Conservation (phyloP, 2,329 filamentous ascomycete species). For the Cytospora schulzeri region DNA sequence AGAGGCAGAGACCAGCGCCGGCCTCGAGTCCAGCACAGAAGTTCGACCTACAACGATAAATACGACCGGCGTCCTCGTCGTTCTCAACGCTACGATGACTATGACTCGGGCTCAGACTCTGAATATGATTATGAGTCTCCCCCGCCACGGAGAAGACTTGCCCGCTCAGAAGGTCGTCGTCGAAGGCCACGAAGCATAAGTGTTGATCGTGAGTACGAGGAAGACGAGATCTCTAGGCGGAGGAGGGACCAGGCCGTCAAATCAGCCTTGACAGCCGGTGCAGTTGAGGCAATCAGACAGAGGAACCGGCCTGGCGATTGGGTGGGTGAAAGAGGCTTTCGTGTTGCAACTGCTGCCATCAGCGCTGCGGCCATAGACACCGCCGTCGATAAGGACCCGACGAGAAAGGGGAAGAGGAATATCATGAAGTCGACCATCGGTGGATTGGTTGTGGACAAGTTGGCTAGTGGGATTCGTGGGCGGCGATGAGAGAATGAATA, state of each 20-base stretch:
- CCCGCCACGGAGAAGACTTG: neutral
- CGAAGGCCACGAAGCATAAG: neutral
- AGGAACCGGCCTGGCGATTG: slow-evolving; percentile 25
- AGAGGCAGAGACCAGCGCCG: neutral
- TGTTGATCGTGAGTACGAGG: neutral
- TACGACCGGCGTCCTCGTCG: neutral
- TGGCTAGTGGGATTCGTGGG: slow-evolving; percentile 30
- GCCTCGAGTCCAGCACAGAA: neutral
- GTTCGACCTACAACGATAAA: slow-evolving; percentile 7
- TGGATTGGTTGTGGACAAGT: slow-evolving; percentile 31
- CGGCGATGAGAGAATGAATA: neutral
- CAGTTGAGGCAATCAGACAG: slow-evolving; percentile 31
- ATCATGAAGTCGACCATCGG: slow-evolving; percentile 31
- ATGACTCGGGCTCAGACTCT: neutral
- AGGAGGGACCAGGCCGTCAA: slow-evolving; percentile 29
- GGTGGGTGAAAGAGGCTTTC: slow-evolving; percentile 22
- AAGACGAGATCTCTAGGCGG: neutral
- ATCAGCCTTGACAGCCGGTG: slow-evolving; percentile 31
- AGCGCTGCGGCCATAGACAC: slow-evolving; percentile 34
- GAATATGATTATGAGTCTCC: neutral
- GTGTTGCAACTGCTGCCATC: slow-evolving; percentile 34
- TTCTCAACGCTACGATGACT: neutral
- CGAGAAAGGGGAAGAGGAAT: slow-evolving; percentile 31
- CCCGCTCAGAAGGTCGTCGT: slow-evolving; percentile 8
- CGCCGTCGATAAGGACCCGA: slow-evolving; percentile 23